Base-by-base conservation (phyloP, 1,139 yeast species). In the Blastobotrys ciferrii region DNA sequence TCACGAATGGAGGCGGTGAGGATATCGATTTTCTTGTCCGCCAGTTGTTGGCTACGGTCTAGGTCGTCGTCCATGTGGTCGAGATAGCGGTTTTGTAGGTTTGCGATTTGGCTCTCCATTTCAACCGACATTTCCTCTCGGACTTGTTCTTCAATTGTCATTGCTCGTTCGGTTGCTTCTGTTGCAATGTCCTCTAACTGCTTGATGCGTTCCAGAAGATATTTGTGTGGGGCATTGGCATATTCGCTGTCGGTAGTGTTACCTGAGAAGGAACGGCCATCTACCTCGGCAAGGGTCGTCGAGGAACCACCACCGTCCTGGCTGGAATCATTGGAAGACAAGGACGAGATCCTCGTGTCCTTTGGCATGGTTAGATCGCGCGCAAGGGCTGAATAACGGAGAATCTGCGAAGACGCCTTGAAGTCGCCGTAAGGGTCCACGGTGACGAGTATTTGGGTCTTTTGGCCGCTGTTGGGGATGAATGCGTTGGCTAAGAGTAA, bases 341-440 rank as follows among this genome's bases (percentile, higher is more conserved):
- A 53, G 18, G 56, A 58, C 14, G 55, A 50, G 38, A 56, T 49
- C 20, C 60, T 39, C 9, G 9, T 9, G 19, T 56, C 47, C 39
- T 55, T 52, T 5, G 63, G 62, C 3, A 61, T 57, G 0, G 57
- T 50, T 17, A 64, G 59, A 12, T 65, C 64, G 12, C 65, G 53
- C 2, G 68, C 70, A 39, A 72, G 67, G 18, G 73, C 67, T 2
- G 73, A 64, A 46, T 72, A 73, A 45, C 73, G 56, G 45, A 74
- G 60, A 18, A 74, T 70, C 53, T 73, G 77, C n/a, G 79, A 64
- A 37, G 81, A 78, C 7, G 81, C 77, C 12, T 83, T 82, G 23
- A 81, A 80, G 47, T 66, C 69, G 19, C 84, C 85, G 54, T 76
- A 77, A 0, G 87, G 86, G 58, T 84, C 89, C 47, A 84, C 68